Conservation (phyloP, 345 rosid species). For the Arabis alpina region DNA sequence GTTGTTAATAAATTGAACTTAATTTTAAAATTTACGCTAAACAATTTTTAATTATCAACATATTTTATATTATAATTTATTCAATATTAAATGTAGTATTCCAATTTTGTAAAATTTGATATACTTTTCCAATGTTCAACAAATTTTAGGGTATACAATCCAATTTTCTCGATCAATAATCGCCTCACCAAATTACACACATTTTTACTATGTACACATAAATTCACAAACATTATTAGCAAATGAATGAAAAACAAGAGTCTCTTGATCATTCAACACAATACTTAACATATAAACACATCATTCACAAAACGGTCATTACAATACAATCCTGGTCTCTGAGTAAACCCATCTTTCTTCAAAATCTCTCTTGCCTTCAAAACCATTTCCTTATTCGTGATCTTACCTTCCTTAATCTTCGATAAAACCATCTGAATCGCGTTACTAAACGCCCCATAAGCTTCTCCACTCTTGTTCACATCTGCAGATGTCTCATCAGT, state of each 20-base stretch:
- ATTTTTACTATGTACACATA: neutral
- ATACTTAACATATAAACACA: constrained; percentile 43
- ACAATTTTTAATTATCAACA: too few species aligned
- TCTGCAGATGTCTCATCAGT: constrained; percentile 29
- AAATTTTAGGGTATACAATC: too few species aligned
- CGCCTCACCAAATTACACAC: neutral
- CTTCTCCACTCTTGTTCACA: constrained; percentile 26
- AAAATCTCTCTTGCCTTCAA: constrained; percentile 46
- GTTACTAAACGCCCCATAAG: constrained; percentile 32
- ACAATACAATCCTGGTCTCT: constrained; percentile 57
- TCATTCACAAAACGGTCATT: constrained; percentile 45
- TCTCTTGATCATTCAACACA: neutral
- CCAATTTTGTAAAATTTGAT: too few species aligned
- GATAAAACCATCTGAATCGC: constrained; percentile 39
- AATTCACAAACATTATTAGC: neutral
- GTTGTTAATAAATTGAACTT: too few species aligned
- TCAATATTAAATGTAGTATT: too few species aligned
- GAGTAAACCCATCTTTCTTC: constrained; percentile 47
- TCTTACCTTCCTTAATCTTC: neutral
- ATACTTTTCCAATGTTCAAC: too few species aligned
- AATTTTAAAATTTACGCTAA: too few species aligned
- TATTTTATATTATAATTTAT: too few species aligned
- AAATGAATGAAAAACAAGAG: neutral
- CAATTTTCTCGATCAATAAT: too few species aligned
- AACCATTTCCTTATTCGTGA: constrained; percentile 36